Base-by-base conservation (phyloP, 768 basidiomycete genomes). In the Suillus discolor region DNA sequence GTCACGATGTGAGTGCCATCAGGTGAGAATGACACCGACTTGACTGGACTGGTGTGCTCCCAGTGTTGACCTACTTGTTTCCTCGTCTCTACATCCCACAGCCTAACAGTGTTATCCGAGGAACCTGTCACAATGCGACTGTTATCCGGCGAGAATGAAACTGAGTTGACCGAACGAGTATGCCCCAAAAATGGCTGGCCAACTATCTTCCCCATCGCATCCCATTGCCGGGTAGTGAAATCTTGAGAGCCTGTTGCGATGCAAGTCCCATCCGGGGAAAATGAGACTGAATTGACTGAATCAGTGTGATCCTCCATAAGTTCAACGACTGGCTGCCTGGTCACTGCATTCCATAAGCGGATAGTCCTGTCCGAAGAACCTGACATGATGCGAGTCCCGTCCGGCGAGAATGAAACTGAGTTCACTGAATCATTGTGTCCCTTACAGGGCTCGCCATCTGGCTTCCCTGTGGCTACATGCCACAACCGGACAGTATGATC, bases 301-400 rank as follows among this genome's bases (percentile, higher is more conserved):
- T 39, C 57, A 16, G 47, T 61, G 59, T 69, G 67, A 6, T 39
- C 67, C 44, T 54, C 3, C 13, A 65, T 13, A 23, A 62, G 36
- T 25, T 42, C 41, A 31, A n/a, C 47, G 5, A 55, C 11, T 53
- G 41, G 36, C 16, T 54, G 44, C 9, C 65, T 55, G 5, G 54
- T 73, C 23, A 38, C 60, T 16, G 57, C 61, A 66, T 73, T 62
- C 74, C 74, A 75, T 15, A 70, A 12, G 1, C 57, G 23, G 25
- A 74, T 47, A 13, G 67, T 70, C 1, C 51, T 64, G 61, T 73
- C 72, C 2, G 25, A 11, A 16, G 73, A 73, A 12, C 71, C 69
- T 15, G 71, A 69, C 8, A 64, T 62, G 54, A 76, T 44, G 15
- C 55, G 34, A 16, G n/a, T 63, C 7, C 73, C 71, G 36, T 69